Evolutionary conservation across 495 filamentous ascomycete species (phyloP), one percentile per base, ranked within the genome.

Genomic region (Amniculicola lignicola): DNA sequence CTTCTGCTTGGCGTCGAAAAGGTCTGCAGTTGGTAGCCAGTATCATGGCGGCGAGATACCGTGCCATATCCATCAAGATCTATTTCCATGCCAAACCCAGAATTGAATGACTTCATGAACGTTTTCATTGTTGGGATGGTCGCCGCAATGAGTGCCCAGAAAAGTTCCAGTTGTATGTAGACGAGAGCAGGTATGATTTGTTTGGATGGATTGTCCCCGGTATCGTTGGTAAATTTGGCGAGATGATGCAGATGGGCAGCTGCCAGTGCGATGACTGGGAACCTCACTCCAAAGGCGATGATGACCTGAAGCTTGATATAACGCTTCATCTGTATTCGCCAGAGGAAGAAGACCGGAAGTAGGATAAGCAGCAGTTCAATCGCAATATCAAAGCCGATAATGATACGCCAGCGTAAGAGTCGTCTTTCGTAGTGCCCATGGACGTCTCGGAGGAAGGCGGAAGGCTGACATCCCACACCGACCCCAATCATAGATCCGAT

Each of bases 51-150:
- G 2, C 25, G 31, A 48, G 28, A 55, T 3, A 5, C 37, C 4
- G 54, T 27, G 40, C 54, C 46, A 16, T 50, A 57, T 14, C 44
- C 46, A 14, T 47, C 52, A 18, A 55, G 21, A 36, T 51, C 54
- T 10, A 57, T 51, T 14, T 57, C 55, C 55, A 59, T 59, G n/a
- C 60, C 63, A 28, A 66, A 64, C n/a, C 51, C 51, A 14, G 54
- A 49, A 42, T 66, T 52, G 56, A 66, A 66, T 23, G 48, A 51
- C 33, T 53, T 51, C 31, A 63, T 63, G 56, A 66, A 66, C 12
- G 54, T 33, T 39, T 63, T 63, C 37, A 64, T 19, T 2, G 43
- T 49, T 3, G 63, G 51, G 3, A 66, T 47, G 4, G 63, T 66
- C 40, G 54, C 51, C 3, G 63, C 44, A 9, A 63, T 31, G 15